Conservation (phyloP, 768 basidiomycete species). For the Tulasnella sp. region DNA sequence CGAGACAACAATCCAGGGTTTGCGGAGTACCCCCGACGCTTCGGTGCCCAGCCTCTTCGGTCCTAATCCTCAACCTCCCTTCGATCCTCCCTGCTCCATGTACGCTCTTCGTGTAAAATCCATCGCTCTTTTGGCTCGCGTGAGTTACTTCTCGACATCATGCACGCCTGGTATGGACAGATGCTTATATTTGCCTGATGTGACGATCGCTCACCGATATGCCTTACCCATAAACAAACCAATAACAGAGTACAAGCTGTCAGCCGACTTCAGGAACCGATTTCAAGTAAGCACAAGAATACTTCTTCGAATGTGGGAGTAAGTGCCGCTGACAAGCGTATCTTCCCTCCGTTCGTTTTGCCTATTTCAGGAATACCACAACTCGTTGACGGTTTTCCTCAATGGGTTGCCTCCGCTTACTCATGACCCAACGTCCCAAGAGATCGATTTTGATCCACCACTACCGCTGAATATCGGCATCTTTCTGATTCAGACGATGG, state of each 20-base stretch:
- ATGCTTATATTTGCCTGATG: neutral
- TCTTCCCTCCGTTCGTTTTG: neutral
- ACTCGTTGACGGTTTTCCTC: constrained; percentile 9
- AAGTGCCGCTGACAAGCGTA: neutral
- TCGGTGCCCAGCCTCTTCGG: constrained; percentile 17
- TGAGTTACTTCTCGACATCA: constrained; percentile 16
- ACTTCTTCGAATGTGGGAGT: neutral
- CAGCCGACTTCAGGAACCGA: constrained; percentile 10
- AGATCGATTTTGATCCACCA: constrained; percentile 9
- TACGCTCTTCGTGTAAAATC: constrained; percentile 17
- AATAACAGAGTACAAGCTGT: constrained; percentile 2
- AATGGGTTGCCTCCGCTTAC: constrained; percentile 14
- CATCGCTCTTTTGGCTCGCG: constrained; percentile 22
- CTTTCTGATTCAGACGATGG: constrained; percentile 13
- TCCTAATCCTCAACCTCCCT: constrained; percentile 8
- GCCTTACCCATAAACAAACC: neutral
- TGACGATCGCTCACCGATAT: neutral
- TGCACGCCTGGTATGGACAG: constrained; percentile 17
- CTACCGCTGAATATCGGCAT: constrained; percentile 5
- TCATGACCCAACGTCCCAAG: neutral
- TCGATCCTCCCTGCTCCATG: constrained; percentile 21
- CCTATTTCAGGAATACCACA: constrained; percentile 5
- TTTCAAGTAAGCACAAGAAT: constrained; percentile 4
- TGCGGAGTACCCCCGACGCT: neutral
- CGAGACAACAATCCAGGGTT: neutral